These are phyloP conservation scores for Stereocaulon alpinum DNA, from an alignment of 495 filamentous ascomycete species.

Conservation along the genomic window DNA sequence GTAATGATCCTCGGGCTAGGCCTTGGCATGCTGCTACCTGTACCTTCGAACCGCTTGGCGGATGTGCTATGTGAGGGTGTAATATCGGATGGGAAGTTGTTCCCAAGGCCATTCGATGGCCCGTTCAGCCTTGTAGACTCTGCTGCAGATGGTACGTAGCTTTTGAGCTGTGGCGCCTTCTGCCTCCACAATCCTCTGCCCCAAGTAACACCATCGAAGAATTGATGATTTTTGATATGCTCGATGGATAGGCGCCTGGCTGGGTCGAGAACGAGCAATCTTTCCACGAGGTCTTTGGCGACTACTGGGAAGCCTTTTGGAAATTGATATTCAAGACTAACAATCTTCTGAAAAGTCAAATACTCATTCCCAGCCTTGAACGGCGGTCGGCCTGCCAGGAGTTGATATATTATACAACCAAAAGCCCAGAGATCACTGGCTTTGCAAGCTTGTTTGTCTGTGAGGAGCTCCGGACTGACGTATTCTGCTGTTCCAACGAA, in stretches of 20 bases:
- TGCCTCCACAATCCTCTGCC: conserved; percentile 80
- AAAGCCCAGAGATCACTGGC: conserved; percentile 98
- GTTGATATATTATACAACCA: conserved; percentile 98
- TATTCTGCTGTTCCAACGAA: conserved; percentile 99
- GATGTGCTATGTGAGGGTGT: conserved; percentile 37
- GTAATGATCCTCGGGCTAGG: conserved; percentile 79
- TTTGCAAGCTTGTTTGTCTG: conserved; percentile 94
- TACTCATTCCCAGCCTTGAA: conserved; percentile 99
- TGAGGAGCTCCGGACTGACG: conserved; percentile 91
- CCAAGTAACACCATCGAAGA: conserved; percentile 86
- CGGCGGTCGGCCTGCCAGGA: conserved; percentile 83
- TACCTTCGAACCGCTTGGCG: conserved; percentile 27
- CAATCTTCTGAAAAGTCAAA: conserved; percentile 96
- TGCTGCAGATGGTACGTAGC: conserved; percentile 69
- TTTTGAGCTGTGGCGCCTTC: conserved; percentile 80
- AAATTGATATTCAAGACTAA: conserved; percentile 86
- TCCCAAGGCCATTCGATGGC: conserved; percentile 23
- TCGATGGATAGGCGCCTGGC: conserved; percentile 81
- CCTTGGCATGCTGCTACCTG: conserved; percentile 40
- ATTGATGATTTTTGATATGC: conserved; percentile 94
- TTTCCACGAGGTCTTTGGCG: conserved; percentile 84
- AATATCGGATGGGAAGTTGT: conserved; percentile 33
- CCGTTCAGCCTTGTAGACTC: conserved; percentile 82
- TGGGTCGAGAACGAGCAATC: conserved; percentile 85
- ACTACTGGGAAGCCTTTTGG: conserved; percentile 80